Evolutionary conservation across 2,329 filamentous ascomycete species (phyloP).

Genomic region (Calonectria pauciramosa): DNA sequence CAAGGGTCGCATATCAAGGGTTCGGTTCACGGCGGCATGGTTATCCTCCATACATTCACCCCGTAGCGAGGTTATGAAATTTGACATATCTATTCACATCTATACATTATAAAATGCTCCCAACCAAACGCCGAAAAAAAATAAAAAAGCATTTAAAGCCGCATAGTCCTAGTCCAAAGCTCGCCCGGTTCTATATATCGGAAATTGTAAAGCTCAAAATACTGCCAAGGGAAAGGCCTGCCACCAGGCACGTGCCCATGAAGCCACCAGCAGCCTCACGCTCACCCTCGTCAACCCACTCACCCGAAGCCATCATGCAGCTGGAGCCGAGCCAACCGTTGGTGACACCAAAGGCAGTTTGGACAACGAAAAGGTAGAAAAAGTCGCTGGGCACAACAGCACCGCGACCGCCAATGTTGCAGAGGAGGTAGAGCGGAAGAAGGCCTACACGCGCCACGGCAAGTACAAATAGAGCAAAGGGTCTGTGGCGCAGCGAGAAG

Average conservation of each 20-base stretch:
- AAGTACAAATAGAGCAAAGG: conserved; percentile 76
- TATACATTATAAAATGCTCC: background rate
- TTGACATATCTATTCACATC: conserved; percentile 1
- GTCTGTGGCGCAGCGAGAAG: conserved; percentile 71
- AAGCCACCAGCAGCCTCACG: conserved; percentile 91
- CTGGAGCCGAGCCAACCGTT: conserved; percentile 90
- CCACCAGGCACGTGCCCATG: conserved; percentile 92
- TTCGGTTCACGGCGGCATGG: background rate
- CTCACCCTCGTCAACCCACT: conserved; percentile 87
- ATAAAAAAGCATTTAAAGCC: background rate
- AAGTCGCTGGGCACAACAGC: conserved; percentile 83
- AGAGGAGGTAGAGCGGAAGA: conserved; percentile 88
- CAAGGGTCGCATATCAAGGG: conserved; percentile 17
- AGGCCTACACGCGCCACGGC: conserved; percentile 77
- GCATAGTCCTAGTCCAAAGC: conserved; percentile 27
- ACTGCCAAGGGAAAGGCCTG: conserved; percentile 87
- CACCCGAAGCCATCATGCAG: conserved; percentile 91
- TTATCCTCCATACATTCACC: conserved; percentile 7
- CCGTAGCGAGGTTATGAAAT: background rate
- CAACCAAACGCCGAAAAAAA: conserved; percentile 16
- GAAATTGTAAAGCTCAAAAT: conserved; percentile 86
- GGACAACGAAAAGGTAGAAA: conserved; percentile 89
- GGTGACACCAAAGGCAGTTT: conserved; percentile 84
- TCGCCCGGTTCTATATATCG: conserved; percentile 53
- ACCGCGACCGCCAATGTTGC: conserved; percentile 85